phyloP scores from a whole-genome alignment of 2,329 filamentous ascomycete species.

The Nigrospora oryzae region DNA sequence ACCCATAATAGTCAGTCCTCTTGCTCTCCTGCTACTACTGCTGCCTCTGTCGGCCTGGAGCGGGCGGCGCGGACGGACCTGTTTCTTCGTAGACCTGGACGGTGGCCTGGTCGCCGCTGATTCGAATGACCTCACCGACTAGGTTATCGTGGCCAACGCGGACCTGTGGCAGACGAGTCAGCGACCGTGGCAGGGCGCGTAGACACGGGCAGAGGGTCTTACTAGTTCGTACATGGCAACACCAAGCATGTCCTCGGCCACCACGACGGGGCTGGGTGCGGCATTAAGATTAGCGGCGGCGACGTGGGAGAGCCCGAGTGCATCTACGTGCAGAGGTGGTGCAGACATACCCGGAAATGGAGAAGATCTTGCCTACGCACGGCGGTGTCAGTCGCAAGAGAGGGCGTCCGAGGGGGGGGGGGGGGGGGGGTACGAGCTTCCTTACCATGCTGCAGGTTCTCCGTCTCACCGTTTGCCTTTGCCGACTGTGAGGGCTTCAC shows the following conservation, averaged over 20 bases:
- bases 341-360: constrained; percentile 35
- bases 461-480: constrained; percentile 22
- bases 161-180: constrained; percentile 44
- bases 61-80: constrained; percentile 43
- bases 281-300: constrained; percentile 21
- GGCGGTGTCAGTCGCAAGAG: constrained; percentile 5
- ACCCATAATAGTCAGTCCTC: constrained; percentile 10
- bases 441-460: constrained; percentile 20
- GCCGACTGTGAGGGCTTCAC: constrained; percentile 1
- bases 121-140: constrained; percentile 95
- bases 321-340: constrained; percentile 33
- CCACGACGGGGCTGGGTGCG: constrained; percentile 67
- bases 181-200: constrained; percentile 3
- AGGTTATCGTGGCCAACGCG: constrained; percentile 87
- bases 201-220: constrained; percentile 20
- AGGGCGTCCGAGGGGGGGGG: background rate
- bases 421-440: background rate
- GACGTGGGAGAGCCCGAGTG: constrained; percentile 5
- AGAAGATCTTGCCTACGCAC: constrained; percentile 45
- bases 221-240: constrained; percentile 99
- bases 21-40: constrained; percentile 5
- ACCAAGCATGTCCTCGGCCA: constrained; percentile 97
- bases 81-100: constrained; percentile 99
- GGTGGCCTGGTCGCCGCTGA: constrained; percentile 89
- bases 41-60: background rate